Conservation (phyloP, 2,329 filamentous ascomycete genomes). For the Colletotrichum sp. region DNA sequence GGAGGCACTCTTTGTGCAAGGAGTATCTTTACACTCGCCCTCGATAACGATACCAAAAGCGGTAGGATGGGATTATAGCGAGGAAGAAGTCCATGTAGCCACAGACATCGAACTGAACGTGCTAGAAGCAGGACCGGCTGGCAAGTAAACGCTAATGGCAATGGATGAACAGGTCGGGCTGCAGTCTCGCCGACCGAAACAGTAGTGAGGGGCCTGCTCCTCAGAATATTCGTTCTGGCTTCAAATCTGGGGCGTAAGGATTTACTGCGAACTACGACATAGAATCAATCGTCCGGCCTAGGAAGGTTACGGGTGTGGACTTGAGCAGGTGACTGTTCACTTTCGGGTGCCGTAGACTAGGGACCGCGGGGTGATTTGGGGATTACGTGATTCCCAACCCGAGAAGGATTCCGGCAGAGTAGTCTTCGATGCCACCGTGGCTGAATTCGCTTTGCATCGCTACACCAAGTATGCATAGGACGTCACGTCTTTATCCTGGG, state of each 20-base stretch:
- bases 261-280: not conserved
- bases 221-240: not conserved
- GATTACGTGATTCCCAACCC: not conserved
- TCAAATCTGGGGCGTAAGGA: not conserved
- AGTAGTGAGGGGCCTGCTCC: not conserved
- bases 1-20: rapidly evolving
- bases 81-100: not conserved
- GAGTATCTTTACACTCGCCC: not conserved
- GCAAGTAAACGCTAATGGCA: not conserved
- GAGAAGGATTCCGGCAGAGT: not conserved
- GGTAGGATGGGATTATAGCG: rapidly evolving
- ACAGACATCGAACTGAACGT: rapidly evolving
- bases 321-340: not conserved
- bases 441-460: not conserved
- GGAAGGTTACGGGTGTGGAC: not conserved
- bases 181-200: not conserved
- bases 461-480: not conserved
- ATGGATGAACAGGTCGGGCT: not conserved
- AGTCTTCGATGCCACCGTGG: not conserved
- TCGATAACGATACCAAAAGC: rapidly evolving
- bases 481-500: not conserved
- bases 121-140: not conserved
- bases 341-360: not conserved
- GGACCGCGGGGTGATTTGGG: not conserved
- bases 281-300: not conserved